These are phyloP conservation scores for Excoecaria agallocha DNA, from an alignment of 345 rosid genomes.

Conservation along the genomic window DNA sequence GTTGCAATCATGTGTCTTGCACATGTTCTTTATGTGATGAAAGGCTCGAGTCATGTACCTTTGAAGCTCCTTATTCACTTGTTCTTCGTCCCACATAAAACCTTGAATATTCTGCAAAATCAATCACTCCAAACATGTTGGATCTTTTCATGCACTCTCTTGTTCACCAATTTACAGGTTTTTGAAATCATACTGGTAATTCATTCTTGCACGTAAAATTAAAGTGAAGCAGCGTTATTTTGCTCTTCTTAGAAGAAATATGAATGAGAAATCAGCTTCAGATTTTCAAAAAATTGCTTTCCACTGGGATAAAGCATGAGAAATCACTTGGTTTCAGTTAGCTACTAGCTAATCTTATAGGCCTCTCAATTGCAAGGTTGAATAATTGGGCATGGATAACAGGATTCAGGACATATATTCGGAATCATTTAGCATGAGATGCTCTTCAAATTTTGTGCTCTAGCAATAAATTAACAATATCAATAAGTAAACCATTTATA, in stretches of 20 bases:
- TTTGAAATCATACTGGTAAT: too few relatives aligned
- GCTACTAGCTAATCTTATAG: too few relatives aligned
- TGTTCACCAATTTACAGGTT: too few relatives aligned
- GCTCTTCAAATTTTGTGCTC: neutral
- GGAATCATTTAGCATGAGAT: neutral
- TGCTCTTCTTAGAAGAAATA: too few relatives aligned
- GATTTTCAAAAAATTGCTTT: too few relatives aligned
- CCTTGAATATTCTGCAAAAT: constrained; percentile 92
- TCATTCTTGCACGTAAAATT: too few relatives aligned
- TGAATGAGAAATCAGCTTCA: too few relatives aligned
- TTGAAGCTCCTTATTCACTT: constrained; percentile 68
- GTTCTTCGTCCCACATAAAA: constrained; percentile 97
- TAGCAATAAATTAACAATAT: neutral
- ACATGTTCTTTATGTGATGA: constrained; percentile 86
- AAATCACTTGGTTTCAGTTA: too few relatives aligned
- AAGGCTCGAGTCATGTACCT: constrained; percentile 90
- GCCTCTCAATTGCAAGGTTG: neutral
- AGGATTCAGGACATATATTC: neutral
- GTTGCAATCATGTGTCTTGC: constrained; percentile 74
- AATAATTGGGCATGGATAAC: neutral
- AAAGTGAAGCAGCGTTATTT: too few relatives aligned
- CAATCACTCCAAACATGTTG: neutral
- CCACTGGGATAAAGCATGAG: too few relatives aligned
- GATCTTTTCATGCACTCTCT: neutral
- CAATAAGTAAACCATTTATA: neutral